phyloP scores from a whole-genome alignment of 2,329 filamentous ascomycete genomes.

The Paraconiothyrium sp. region DNA sequence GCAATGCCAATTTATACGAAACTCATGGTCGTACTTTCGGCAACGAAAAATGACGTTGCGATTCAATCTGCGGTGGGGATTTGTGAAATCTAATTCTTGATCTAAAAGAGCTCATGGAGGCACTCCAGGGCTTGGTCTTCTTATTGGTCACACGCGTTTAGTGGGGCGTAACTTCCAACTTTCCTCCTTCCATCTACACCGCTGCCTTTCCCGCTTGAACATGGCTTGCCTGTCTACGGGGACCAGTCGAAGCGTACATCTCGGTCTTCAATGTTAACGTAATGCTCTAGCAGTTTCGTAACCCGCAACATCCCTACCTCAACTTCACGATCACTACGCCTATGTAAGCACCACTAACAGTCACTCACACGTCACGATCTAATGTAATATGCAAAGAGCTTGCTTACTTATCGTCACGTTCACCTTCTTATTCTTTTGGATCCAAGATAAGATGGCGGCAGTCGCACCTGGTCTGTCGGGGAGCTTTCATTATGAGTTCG shows the following conservation, averaged over 20 bases:
- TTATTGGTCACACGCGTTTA: slow-evolving; percentile 7
- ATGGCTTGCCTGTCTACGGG: neutral
- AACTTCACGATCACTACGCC: slow-evolving; percentile 9
- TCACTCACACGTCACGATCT: neutral
- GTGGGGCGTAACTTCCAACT: slow-evolving; percentile 1
- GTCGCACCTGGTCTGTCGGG: slow-evolving; percentile 7
- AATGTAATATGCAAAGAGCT: slow-evolving; percentile 5
- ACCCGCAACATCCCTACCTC: neutral
- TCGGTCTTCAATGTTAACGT: neutral
- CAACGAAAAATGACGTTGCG: no score
- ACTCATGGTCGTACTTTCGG: no score
- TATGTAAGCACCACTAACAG: slow-evolving; percentile 1
- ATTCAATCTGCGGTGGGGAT: no score
- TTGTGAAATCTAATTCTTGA: no score
- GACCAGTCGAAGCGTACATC: neutral
- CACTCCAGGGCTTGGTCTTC: neutral
- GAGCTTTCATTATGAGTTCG: slow-evolving; percentile 63
- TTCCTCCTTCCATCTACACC: neutral
- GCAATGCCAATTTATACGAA: no score
- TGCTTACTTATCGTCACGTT: slow-evolving; percentile 21
- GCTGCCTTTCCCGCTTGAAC: neutral
- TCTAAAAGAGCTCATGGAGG: neutral
- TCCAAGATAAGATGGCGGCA: slow-evolving; percentile 7
- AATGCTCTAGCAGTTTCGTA: slow-evolving; percentile 12
- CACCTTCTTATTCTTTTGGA: slow-evolving; percentile 19